phyloP scores from a whole-genome alignment of 441 rosid species.

The Populus hybrid region DNA sequence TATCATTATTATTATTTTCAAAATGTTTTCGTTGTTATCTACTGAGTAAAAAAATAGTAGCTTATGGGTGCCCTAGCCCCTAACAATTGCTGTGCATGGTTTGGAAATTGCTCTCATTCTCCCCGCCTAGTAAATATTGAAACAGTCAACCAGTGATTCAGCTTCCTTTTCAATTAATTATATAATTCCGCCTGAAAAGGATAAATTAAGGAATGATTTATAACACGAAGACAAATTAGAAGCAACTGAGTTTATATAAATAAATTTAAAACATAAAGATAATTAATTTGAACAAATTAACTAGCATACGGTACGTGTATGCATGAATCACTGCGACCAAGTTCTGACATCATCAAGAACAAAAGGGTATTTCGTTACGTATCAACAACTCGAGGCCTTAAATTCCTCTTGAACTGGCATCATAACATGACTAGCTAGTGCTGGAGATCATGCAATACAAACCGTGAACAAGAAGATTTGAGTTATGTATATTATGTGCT shows the following conservation, averaged over 20 bases:
- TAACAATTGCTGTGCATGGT: not conserved
- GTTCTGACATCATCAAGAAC: conserved; percentile 12
- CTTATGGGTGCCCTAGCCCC: too few relatives aligned
- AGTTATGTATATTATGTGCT: conserved; percentile 14
- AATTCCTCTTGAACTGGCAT: conserved; percentile 13
- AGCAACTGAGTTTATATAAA: too few relatives aligned
- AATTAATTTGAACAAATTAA: too few relatives aligned
- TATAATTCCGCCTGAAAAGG: too few relatives aligned
- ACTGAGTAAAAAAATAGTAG: not conserved
- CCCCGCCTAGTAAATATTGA: too few relatives aligned
- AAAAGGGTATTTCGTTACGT: not conserved
- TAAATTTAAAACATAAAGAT: too few relatives aligned
- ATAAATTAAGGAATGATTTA: too few relatives aligned
- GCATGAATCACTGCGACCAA: not conserved
- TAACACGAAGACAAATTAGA: too few relatives aligned
- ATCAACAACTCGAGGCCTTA: not conserved
- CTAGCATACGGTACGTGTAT: not conserved
- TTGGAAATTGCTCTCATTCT: too few relatives aligned
- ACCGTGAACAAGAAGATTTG: not conserved
- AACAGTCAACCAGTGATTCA: too few relatives aligned
- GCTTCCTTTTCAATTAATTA: too few relatives aligned
- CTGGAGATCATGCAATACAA: conserved; percentile 14
- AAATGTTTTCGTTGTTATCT: not conserved
- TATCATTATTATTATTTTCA: too few relatives aligned
- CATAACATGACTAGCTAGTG: conserved; percentile 13